phyloP scores from a whole-genome alignment of 179 eudicot genomes.

The Monotropa hypopitys region DNA sequence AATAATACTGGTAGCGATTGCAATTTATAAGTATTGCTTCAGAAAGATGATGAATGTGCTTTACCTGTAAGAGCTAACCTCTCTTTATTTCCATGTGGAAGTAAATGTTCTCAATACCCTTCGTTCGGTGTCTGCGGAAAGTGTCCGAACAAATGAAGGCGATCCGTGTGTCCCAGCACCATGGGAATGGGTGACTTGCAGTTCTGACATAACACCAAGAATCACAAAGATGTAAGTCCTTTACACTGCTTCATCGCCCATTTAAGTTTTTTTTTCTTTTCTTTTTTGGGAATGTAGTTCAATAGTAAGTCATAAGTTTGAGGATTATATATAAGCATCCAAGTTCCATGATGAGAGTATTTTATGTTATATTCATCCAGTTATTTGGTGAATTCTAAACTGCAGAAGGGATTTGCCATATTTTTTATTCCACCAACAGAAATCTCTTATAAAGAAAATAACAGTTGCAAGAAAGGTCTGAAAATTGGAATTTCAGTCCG shows the following conservation, averaged over 20 bases:
- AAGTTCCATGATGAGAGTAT: not conserved
- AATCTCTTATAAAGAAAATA: not conserved
- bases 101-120: slow-evolving; percentile 50
- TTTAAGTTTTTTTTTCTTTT: not conserved
- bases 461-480: not conserved
- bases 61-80: slow-evolving; percentile 6
- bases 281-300: not conserved
- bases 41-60: not conserved
- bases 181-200: slow-evolving; percentile 90
- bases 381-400: not conserved
- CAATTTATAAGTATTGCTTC: not conserved
- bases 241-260: not conserved
- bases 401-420: not conserved
- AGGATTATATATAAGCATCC: not conserved
- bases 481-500: not conserved
- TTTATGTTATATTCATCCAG: not conserved
- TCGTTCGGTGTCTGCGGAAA: slow-evolving; percentile 31
- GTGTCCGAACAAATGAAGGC: slow-evolving; percentile 31
- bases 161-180: slow-evolving; percentile 79
- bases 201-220: slow-evolving; percentile 57
- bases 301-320: not conserved
- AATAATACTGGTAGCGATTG: not conserved
- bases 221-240: slow-evolving; percentile 68
- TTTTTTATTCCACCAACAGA: not conserved
- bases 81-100: slow-evolving; percentile 27